Percentiles rank a stretch among this genome's conserved stretches.
Conservation (phyloP, 1,284 basidiomycete species). For the Cutaneotrichosporon spelunceum region DNA sequence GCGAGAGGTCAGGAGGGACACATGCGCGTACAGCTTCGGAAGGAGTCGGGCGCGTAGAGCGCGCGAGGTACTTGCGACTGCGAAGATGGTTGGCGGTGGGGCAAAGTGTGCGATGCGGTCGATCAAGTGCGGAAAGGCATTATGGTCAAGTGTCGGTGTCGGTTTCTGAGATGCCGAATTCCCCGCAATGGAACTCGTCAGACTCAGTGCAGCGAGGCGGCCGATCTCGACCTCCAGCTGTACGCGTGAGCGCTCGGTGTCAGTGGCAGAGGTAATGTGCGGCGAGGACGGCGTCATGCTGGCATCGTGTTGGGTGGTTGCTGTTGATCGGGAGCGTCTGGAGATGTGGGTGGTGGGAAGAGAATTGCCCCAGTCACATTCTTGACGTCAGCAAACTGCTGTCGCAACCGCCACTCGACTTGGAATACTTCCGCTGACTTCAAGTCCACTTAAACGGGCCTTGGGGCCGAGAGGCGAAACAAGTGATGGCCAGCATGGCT, state of each 20-base stretch:
- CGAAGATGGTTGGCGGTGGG: background rate
- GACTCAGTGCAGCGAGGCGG: background rate
- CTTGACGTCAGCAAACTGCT: background rate
- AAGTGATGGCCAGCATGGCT: too few relatives aligned
- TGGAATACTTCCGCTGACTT: background rate
- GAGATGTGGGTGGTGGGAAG: background rate
- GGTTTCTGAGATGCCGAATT: background rate
- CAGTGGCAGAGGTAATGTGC: background rate
- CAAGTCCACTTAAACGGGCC: too few relatives aligned
- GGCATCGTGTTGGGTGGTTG: background rate
- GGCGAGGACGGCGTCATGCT: background rate
- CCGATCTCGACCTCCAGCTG: background rate
- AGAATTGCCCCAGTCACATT: background rate
- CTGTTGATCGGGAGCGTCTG: background rate
- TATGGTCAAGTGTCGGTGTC: conserved; percentile 6
- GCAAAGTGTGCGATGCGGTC: conserved; percentile 9
- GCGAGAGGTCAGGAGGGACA: background rate
- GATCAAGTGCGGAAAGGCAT: conserved; percentile 16
- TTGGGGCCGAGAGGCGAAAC: too few relatives aligned
- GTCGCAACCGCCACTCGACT: background rate
- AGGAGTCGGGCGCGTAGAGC: background rate
- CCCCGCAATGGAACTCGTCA: background rate
- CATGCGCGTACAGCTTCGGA: background rate
- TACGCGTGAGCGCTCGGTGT: background rate
- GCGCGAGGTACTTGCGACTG: background rate